Base-by-base conservation (phyloP, 805 yeast species). In the Kluyveromyces lactis region DNA sequence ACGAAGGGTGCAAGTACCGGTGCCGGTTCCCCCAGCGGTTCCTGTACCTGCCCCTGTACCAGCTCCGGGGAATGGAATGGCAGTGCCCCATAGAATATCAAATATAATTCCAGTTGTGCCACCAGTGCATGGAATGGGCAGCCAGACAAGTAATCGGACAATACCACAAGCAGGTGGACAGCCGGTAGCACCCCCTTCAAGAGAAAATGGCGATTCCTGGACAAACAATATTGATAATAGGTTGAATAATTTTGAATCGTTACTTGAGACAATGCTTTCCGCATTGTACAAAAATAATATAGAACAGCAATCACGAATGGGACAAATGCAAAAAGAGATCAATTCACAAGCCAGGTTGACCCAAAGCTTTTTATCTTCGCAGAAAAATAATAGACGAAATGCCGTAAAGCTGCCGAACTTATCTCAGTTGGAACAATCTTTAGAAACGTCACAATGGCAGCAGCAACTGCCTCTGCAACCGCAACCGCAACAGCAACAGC, bases 161-260 rank as follows among this genome's bases (percentile, higher is more conserved):
- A 9, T 21, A 9, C 9, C 9, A 21, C 9, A 6, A 6, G 9
- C 6, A 6, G 24, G 24, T 21, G 9, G 24, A 21, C 24, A 21
- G 24, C 6, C 24, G 9, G 24, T 6, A 21, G 8, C 24, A 6
- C 24, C 9, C 9, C 24, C 6, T 21, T 9, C 9, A 6, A 21
- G 9, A 6, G 24, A 9, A 21, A 21, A 21, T 21, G 6, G 9
- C 9, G 24, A 27, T 27, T n/a, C 13, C 16, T 66, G 72, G 71
- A 58, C 59, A 42, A 40, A 45, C 13, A 44, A 62, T 0, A 69
- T 67, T 18, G 73, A 69, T 33, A 52, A 56, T 32, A 53, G 69
- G 38, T 47, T 70, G 16, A 60, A 62, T 24, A 58, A 60, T 7
- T 63, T 70, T 43, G 72, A 66, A 31, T 50, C 58, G 28, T 63